Evolutionary conservation across 192 early-diverging fungal species (phyloP).

Genomic region (Backusella luteola): DNA sequence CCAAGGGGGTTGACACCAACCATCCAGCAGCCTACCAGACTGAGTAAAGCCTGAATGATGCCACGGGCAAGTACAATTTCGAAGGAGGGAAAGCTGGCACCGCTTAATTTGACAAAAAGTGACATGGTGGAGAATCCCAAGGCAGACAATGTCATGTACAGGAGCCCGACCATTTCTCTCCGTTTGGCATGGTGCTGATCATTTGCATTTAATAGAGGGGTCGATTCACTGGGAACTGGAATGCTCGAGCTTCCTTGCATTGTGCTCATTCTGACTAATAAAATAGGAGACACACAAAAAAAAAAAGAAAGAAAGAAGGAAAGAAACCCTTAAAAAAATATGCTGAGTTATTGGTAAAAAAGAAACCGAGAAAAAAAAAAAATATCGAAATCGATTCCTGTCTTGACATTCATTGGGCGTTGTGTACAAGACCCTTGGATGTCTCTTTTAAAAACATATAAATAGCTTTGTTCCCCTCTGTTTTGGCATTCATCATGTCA

Average conservation of each 20-base stretch:
- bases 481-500: too few relatives aligned
- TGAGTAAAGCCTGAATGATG: constrained; percentile 60
- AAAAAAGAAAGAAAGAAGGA: too few relatives aligned
- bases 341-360: too few relatives aligned
- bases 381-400: too few relatives aligned
- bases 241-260: not conserved
- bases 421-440: too few relatives aligned
- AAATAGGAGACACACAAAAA: too few relatives aligned
- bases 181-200: constrained; percentile 12
- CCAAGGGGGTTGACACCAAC: constrained; percentile 57
- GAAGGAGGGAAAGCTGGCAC: constrained; percentile 56
- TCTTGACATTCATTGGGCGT: too few relatives aligned
- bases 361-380: too few relatives aligned
- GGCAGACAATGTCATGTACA: constrained; percentile 68
- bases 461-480: too few relatives aligned
- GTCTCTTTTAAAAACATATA: too few relatives aligned
- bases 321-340: too few relatives aligned
- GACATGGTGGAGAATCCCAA: constrained; percentile 73
- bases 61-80: constrained; percentile 75
- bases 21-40: constrained; percentile 52
- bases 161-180: constrained; percentile 43
- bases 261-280: not conserved
- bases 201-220: not conserved
- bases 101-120: constrained; percentile 65
- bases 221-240: constrained; percentile 7